Conservation (phyloP, 495 filamentous ascomycete genomes). For the Mytilinidion resinicola region DNA sequence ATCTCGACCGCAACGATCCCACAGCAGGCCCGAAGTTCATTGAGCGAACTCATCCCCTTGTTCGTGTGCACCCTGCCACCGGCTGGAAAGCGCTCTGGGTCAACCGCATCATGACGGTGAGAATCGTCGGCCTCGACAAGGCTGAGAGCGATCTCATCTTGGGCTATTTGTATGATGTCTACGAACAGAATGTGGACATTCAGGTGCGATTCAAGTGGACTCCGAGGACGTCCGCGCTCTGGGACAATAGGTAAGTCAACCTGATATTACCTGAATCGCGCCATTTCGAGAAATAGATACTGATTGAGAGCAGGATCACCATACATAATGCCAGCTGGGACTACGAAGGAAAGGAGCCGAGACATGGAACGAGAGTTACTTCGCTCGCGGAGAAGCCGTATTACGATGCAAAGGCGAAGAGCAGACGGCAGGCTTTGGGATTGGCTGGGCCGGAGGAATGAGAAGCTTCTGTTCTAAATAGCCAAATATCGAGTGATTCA, state of each 20-base stretch:
- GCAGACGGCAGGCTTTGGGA: constrained; percentile 55
- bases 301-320: constrained; percentile 46
- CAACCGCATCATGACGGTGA: constrained; percentile 57
- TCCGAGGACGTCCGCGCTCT: constrained; percentile 53
- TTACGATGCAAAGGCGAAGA: constrained; percentile 54
- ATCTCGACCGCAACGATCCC: constrained; percentile 54
- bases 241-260: constrained; percentile 53
- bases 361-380: constrained; percentile 60
- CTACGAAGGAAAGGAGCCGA: constrained; percentile 55
- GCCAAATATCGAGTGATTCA: no score
- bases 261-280: not conserved
- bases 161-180: constrained; percentile 59
- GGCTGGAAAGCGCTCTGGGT: constrained; percentile 68
- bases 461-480: not conserved
- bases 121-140: constrained; percentile 59
- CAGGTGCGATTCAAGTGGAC: constrained; percentile 63
- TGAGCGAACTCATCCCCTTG: constrained; percentile 60
- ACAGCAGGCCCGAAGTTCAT: constrained; percentile 56
- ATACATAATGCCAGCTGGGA: constrained; percentile 66
- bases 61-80: constrained; percentile 64
- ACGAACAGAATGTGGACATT: constrained; percentile 60
- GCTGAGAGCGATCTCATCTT: constrained; percentile 63
- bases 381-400: constrained; percentile 61
- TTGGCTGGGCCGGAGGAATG: constrained; percentile 16
- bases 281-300: not conserved